Evolutionary conservation across 768 basidiomycete species (phyloP).

Genomic region (Aureoboletus auriporus): DNA sequence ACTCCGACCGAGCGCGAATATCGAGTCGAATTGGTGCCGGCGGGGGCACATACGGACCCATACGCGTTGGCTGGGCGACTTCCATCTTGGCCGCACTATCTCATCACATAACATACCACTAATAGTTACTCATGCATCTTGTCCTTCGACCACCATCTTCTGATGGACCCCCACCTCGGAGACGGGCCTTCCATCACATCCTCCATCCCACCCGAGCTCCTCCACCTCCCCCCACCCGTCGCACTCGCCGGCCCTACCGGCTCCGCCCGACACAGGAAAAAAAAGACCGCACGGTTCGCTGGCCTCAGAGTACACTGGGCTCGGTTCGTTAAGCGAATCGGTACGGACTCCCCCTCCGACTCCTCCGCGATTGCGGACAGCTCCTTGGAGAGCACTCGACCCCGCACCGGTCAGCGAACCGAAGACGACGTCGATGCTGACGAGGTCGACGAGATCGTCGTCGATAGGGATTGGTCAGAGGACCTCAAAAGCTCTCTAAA

Average conservation of each 20-base stretch:
- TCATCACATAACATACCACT: too few species aligned
- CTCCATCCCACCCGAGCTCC: slow-evolving; percentile 6
- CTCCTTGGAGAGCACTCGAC: slow-evolving; percentile 36
- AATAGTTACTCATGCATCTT: not conserved
- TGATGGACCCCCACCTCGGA: slow-evolving; percentile 3
- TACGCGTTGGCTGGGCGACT: slow-evolving; percentile 8
- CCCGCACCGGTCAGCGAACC: slow-evolving; percentile 17
- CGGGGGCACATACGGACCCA: slow-evolving; percentile 8
- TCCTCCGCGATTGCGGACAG: slow-evolving; percentile 52
- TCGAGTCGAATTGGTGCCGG: slow-evolving; percentile 15
- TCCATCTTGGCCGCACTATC: slow-evolving; percentile 5
- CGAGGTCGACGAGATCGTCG: slow-evolving; percentile 68
- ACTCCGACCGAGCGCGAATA: slow-evolving; percentile 35
- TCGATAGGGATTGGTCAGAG: slow-evolving; percentile 67
- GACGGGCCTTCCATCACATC: not conserved
- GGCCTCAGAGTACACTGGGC: slow-evolving; percentile 44
- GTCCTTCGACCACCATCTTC: not conserved
- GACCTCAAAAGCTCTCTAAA: slow-evolving; percentile 51
- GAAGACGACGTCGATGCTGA: slow-evolving; percentile 33
- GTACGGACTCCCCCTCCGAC: slow-evolving; percentile 53
- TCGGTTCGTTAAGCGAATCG: slow-evolving; percentile 49
- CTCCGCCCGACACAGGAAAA: slow-evolving; percentile 25
- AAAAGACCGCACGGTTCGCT: slow-evolving; percentile 38
- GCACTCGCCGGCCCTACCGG: slow-evolving; percentile 26
- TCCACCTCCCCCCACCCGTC: slow-evolving; percentile 41